These are phyloP conservation scores for Colletotrichum godetiae DNA, from an alignment of 2,329 filamentous ascomycete genomes.

Conservation along the genomic window DNA sequence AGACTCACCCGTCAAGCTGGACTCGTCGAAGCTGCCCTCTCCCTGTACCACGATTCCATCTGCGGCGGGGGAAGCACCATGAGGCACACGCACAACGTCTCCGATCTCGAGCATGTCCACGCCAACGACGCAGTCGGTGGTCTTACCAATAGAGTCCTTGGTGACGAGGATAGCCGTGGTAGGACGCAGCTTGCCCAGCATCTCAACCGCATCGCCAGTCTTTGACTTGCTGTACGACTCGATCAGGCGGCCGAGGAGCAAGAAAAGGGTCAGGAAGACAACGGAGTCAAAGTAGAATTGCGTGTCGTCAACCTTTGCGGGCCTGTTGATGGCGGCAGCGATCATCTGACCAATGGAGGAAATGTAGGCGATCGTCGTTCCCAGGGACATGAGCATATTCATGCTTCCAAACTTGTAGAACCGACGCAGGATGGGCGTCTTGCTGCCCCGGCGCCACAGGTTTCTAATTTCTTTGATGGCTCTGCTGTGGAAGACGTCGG, in stretches of 20 bases:
- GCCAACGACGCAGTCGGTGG: constrained; percentile 54
- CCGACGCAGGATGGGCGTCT: constrained; percentile 76
- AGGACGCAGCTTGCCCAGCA: constrained; percentile 81
- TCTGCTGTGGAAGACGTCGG: constrained; percentile 85
- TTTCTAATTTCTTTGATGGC: constrained; percentile 82
- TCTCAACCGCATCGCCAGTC: constrained; percentile 86
- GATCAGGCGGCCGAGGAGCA: constrained; percentile 78
- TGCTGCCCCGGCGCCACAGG: constrained; percentile 82
- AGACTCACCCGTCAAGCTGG: constrained; percentile 86
- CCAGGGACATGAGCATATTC: constrained; percentile 92
- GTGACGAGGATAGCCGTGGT: constrained; percentile 79
- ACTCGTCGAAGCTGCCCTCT: constrained; percentile 84
- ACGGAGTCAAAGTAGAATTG: constrained; percentile 91
- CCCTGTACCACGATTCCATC: constrained; percentile 77
- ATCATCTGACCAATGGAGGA: constrained; percentile 84
- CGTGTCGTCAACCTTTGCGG: constrained; percentile 54
- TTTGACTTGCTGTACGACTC: constrained; percentile 94
- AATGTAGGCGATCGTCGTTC: constrained; percentile 88
- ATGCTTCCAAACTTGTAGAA: constrained; percentile 97
- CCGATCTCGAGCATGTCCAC: constrained; percentile 81
- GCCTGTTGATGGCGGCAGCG: constrained; percentile 58
- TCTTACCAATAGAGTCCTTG: constrained; percentile 49
- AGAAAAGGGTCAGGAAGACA: constrained; percentile 89
- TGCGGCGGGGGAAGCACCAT: constrained; percentile 86
- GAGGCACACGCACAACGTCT: constrained; percentile 78